Percentiles rank a stretch among this genome's conserved stretches.
Conservation (phyloP, 345 rosid species). For the Barbarea vulgaris region DNA sequence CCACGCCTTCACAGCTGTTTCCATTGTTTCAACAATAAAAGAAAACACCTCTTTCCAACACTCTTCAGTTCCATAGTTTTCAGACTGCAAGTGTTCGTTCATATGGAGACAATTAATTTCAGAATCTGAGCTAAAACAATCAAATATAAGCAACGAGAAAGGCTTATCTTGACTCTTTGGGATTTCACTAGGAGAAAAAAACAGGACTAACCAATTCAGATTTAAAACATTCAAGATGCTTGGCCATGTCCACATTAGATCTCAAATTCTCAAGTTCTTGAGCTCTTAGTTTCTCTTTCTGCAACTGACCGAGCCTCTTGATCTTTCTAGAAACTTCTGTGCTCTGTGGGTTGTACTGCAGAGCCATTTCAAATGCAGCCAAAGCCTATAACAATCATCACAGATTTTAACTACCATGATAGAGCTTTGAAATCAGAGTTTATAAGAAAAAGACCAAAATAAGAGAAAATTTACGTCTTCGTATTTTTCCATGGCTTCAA, state of each 20-base stretch:
- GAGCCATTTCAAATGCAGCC: slow-evolving; percentile 73
- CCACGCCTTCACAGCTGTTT: slow-evolving; percentile 78
- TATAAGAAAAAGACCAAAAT: slow-evolving; percentile 1
- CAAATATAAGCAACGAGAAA: background rate
- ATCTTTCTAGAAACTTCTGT: slow-evolving; percentile 86
- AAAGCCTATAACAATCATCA: slow-evolving; percentile 57
- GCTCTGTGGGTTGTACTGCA: slow-evolving; percentile 79
- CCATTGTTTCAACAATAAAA: slow-evolving; percentile 80
- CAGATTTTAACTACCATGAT: background rate
- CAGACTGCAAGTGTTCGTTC: slow-evolving; percentile 54
- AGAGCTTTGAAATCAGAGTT: background rate
- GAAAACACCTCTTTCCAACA: slow-evolving; percentile 58
- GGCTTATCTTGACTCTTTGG: background rate
- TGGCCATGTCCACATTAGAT: slow-evolving; percentile 73
- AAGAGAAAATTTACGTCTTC: slow-evolving; percentile 61
- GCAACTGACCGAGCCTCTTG: slow-evolving; percentile 69
- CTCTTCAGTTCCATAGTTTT: slow-evolving; percentile 64
- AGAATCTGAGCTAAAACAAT: slow-evolving; percentile 1
- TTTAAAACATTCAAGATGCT: slow-evolving; percentile 65
- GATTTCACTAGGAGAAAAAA: background rate
- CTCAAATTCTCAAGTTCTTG: slow-evolving; percentile 83
- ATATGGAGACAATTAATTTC: slow-evolving; percentile 2
- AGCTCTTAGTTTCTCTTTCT: slow-evolving; percentile 77
- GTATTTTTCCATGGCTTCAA: slow-evolving; percentile 93
- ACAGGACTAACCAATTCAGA: slow-evolving; percentile 63